A percentile compares a stretch with the other conserved stretches of the same genome.
Conservation (phyloP, 805 yeast species). For the Starmerella bombicola region DNA sequence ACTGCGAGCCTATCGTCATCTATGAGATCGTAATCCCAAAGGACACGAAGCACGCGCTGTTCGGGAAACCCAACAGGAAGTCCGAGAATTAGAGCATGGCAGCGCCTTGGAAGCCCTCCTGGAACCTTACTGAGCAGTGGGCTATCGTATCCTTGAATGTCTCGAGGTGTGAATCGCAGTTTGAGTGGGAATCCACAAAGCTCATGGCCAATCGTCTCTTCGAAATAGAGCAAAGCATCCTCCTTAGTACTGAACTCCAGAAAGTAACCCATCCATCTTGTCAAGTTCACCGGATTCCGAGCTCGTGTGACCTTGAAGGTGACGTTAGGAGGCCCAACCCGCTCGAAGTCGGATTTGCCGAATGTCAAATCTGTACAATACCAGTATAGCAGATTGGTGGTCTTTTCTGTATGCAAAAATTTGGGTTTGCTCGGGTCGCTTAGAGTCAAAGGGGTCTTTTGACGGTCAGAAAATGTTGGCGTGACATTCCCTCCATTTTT, state of each 20-base stretch:
- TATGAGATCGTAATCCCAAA: constrained; percentile 28
- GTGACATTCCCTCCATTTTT: neutral
- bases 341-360: constrained; percentile 25
- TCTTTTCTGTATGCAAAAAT: constrained; percentile 19
- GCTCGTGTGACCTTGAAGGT: constrained; percentile 38
- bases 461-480: constrained; percentile 5
- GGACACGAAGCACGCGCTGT: constrained; percentile 20
- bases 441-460: constrained; percentile 1
- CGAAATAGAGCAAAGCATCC: constrained; percentile 41
- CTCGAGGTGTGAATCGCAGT: constrained; percentile 35
- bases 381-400: constrained; percentile 28
- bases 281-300: constrained; percentile 36
- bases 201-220: constrained; percentile 38
- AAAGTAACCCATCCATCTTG: constrained; percentile 40
- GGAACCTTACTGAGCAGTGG: constrained; percentile 24
- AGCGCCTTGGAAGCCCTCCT: constrained; percentile 16
- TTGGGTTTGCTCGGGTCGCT: constrained; percentile 7
- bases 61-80: constrained; percentile 23
- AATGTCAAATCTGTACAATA: constrained; percentile 26
- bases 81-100: constrained; percentile 27
- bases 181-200: constrained; percentile 41
- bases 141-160: constrained; percentile 20
- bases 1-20: constrained; percentile 27
- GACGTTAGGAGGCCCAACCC: constrained; percentile 25
- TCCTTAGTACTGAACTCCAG: constrained; percentile 38